Evolutionary conservation across 495 filamentous ascomycete species (phyloP).

Genomic region (Astrothelium subdiscretum): DNA sequence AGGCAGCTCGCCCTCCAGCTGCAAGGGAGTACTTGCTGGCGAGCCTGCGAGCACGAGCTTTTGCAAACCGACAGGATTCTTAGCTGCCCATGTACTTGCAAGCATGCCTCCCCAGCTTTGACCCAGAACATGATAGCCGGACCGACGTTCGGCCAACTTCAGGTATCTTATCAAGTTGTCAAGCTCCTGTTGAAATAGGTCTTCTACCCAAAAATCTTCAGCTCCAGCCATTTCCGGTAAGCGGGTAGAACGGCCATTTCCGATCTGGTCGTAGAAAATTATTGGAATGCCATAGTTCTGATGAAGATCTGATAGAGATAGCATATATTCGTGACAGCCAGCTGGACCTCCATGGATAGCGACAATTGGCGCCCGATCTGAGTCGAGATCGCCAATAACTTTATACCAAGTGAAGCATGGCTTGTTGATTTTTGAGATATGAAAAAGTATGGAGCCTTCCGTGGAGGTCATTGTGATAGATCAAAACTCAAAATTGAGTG

Average conservation of each 20-base stretch:
- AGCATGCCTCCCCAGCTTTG: conserved; percentile 44
- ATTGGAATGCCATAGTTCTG: conserved; percentile 23
- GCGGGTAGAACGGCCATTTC: conserved; percentile 36
- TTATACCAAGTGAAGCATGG: conserved; percentile 38
- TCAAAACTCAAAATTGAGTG: no score
- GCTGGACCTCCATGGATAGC: conserved; percentile 39
- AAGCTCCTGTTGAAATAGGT: conserved; percentile 38
- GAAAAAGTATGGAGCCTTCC: conserved; percentile 17
- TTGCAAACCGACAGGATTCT: conserved; percentile 30
- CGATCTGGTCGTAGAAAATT: no score
- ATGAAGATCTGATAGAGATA: conserved; percentile 27
- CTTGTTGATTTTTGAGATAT: conserved; percentile 26
- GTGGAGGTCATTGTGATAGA: no score
- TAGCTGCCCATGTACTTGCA: conserved; percentile 26
- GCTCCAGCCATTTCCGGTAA: conserved; percentile 32
- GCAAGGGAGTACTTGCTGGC: conserved; percentile 27
- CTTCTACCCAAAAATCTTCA: conserved; percentile 34
- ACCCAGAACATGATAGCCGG: conserved; percentile 34
- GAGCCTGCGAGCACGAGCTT: conserved; percentile 33
- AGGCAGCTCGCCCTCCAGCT: conserved; percentile 18
- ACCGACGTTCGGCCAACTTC: conserved; percentile 19
- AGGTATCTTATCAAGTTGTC: conserved; percentile 36
- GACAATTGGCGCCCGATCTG: conserved; percentile 24
- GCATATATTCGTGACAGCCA: conserved; percentile 33
- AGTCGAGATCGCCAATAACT: conserved; percentile 25